Conservation (phyloP, 1,284 basidiomycete genomes). For the Fomitopsis schrenkii region DNA sequence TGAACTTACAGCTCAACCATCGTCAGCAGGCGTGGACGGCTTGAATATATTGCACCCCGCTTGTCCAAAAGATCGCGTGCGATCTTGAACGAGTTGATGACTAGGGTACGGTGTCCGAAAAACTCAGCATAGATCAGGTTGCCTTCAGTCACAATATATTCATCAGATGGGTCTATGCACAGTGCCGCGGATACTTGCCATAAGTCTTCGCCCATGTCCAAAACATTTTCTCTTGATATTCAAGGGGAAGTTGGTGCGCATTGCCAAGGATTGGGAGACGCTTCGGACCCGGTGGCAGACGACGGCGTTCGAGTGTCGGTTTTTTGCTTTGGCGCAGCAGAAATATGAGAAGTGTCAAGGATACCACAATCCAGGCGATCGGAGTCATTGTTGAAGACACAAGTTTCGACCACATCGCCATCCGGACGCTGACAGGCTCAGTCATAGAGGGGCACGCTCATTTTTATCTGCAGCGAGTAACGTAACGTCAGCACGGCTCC, state of each 20-base stretch:
- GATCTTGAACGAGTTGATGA: not conserved
- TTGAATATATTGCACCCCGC: not conserved
- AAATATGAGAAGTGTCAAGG: too few relatives aligned
- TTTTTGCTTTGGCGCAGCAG: not conserved
- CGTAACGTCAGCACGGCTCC: too few relatives aligned
- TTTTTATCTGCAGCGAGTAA: too few relatives aligned
- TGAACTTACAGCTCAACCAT: not conserved
- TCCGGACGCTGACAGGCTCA: too few relatives aligned
- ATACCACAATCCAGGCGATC: too few relatives aligned
- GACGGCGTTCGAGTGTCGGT: not conserved
- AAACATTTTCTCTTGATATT: not conserved
- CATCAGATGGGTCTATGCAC: too few relatives aligned
- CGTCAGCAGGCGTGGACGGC: not conserved
- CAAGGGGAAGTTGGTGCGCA: conserved; percentile 9
- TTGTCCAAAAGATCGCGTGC: not conserved
- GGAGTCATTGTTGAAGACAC: too few relatives aligned
- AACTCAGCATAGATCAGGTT: not conserved
- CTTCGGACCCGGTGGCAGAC: conserved; percentile 12
- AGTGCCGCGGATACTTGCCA: not conserved
- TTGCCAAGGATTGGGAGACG: conserved; percentile 15
- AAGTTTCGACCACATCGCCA: too few relatives aligned
- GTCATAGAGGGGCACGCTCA: too few relatives aligned
- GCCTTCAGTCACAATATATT: not conserved
- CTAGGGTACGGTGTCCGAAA: not conserved
- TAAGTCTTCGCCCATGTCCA: not conserved